Evolutionary conservation across 176 grass and related monocot species (phyloP).

Genomic region (Tillandsia fasciculata): DNA sequence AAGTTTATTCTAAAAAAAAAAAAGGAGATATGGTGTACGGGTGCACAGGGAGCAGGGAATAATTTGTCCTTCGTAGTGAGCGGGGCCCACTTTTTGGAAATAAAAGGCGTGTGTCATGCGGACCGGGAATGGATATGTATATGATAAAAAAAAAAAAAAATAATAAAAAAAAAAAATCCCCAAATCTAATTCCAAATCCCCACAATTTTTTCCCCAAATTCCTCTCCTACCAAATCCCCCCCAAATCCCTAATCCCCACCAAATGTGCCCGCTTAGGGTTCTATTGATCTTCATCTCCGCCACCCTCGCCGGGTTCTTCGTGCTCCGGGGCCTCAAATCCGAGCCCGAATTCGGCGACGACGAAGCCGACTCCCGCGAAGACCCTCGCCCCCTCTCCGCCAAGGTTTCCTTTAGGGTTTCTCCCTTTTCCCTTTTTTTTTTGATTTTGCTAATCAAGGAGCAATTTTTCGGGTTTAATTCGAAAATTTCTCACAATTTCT

Average conservation of each 20-base stretch:
- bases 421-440: neutral
- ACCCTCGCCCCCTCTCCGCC: conserved; percentile 22
- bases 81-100: neutral
- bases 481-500: too few relatives aligned
- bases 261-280: conserved; percentile 81
- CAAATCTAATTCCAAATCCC: too few relatives aligned
- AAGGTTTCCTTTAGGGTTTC: conserved; percentile 16
- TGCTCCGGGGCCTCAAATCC: conserved; percentile 52
- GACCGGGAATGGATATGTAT: neutral
- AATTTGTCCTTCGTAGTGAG: neutral
- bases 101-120: neutral
- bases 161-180: neutral
- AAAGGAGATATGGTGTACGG: too few relatives aligned
- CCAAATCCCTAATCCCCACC: conserved; percentile 5
- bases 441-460: neutral
- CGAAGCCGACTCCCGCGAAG: neutral
- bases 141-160: neutral
- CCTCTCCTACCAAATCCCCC: neutral
- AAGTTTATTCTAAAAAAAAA: too few relatives aligned
- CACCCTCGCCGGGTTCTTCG: conserved; percentile 90
- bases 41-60: neutral
- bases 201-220: too few relatives aligned
- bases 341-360: conserved; percentile 37
- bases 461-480: neutral
- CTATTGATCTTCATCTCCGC: conserved; percentile 94